Evolutionary conservation across 1,284 basidiomycete genomes (phyloP).

Genomic region (Pseudozyma sp.): DNA sequence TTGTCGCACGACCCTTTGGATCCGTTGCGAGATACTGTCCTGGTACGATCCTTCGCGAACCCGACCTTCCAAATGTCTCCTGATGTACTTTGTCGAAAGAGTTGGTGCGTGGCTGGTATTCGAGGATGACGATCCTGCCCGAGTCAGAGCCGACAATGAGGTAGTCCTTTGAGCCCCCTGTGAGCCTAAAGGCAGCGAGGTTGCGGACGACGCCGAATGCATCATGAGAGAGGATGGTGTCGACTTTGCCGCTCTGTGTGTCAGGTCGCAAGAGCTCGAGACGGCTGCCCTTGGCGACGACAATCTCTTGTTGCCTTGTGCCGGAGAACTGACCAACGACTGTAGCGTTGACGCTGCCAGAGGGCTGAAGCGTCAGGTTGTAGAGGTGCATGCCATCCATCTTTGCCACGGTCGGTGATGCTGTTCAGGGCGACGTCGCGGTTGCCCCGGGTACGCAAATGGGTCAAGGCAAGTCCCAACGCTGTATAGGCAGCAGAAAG

Average conservation of each 20-base stretch:
- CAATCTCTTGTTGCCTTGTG: constrained; percentile 64
- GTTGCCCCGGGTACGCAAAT: neutral
- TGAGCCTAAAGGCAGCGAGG: constrained; percentile 63
- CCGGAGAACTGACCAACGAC: constrained; percentile 67
- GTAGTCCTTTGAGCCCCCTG: constrained; percentile 64
- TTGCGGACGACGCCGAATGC: constrained; percentile 65
- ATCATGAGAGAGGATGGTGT: constrained; percentile 55
- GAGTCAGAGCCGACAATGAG: constrained; percentile 67
- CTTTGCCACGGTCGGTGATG: neutral
- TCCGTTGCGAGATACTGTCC: constrained; percentile 68
- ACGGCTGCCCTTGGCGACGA: constrained; percentile 60
- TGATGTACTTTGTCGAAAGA: constrained; percentile 63
- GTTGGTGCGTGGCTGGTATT: constrained; percentile 59
- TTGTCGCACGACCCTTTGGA: constrained; percentile 66
- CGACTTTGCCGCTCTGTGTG: constrained; percentile 55
- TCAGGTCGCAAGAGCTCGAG: constrained; percentile 64
- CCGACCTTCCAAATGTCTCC: constrained; percentile 67
- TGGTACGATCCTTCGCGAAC: constrained; percentile 64
- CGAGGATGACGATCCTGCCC: constrained; percentile 65
- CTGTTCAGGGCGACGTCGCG: too few relatives aligned
- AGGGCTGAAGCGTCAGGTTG: constrained; percentile 62
- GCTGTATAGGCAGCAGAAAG: neutral
- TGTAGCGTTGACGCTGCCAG: constrained; percentile 60
- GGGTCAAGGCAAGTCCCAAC: neutral
- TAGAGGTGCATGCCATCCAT: constrained; percentile 66